Base-by-base conservation (phyloP, 208 protist species). In the Trypanosoma lewisi region DNA sequence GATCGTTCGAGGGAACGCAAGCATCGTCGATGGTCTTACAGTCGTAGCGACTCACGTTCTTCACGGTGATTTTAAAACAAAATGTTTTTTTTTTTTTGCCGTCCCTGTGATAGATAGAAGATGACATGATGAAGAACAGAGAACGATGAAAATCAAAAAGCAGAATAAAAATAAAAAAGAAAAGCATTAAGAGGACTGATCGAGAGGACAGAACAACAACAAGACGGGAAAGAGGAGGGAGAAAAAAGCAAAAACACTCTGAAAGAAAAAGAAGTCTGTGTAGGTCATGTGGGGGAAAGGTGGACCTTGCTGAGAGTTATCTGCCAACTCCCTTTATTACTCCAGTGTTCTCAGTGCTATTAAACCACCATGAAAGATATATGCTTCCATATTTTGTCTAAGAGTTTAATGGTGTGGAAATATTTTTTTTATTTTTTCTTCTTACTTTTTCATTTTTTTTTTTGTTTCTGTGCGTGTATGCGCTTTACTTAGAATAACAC, bases 1-100 rank as follows among this genome's bases (percentile, higher is more conserved):
- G 66, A 65, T 27, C 56, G 56, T 30, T 72, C 66, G 14, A 65
- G 50, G 23, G 66, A 72, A 30, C 45, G 57, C 45, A 58, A 36
- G 39, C 49, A 36, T 41, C 42, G 51, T 25, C 36, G 66, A 12
- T 57, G 66, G 2, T 72, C 66, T 16, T 65, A 65, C 66, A 72
- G 66, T 50, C 41, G 47, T 17, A 65, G 66, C 56, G 52, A 39
- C 42, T 72, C 66, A 2, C 57, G 57, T 21, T 62, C 47, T 2
- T 65, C 66, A 39, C 17, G 56, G 17, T 72, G 57, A 39, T 65
- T 57, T 21, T 72, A 57, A 72, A 19, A 19, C 7, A 51, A 19
- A 42, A 41, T 19, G 25, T n/a, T 42, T 48, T 39, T 61, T 62
- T 58, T 39, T 17, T 31, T 12, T n/a, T n/a, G n/a, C n/a, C 31